A percentile compares a stretch with the other conserved stretches of the same genome.
Evolutionary conservation across 805 yeast species (phyloP).

Genomic region (Ogataea saltuana): DNA sequence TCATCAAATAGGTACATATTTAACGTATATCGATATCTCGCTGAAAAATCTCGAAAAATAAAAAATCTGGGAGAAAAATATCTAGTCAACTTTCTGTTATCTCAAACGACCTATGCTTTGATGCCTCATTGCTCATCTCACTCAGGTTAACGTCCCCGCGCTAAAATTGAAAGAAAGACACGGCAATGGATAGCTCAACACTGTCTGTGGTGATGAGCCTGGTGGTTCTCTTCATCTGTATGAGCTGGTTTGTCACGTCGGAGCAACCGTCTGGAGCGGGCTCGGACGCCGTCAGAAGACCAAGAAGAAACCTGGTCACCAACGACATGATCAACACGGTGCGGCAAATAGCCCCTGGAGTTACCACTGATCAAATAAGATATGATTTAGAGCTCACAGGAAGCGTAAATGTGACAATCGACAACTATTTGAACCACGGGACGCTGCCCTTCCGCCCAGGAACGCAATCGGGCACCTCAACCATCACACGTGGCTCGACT

Average conservation of each 20-base stretch:
- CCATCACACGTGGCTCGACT: neutral
- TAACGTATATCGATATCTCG: too few relatives aligned
- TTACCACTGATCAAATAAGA: constrained; percentile 69
- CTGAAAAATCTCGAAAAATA: neutral
- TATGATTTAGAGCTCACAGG: constrained; percentile 75
- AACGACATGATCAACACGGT: constrained; percentile 83
- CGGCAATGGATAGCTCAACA: constrained; percentile 41
- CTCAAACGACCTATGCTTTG: too few relatives aligned
- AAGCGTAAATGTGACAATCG: constrained; percentile 78
- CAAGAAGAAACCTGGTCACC: constrained; percentile 32
- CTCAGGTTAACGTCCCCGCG: too few relatives aligned
- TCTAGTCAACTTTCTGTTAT: too few relatives aligned
- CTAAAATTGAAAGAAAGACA: neutral
- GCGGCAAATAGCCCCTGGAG: constrained; percentile 74
- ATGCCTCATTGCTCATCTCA: too few relatives aligned
- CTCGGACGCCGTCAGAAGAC: neutral
- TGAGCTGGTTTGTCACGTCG: constrained; percentile 67
- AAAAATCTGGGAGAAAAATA: neutral
- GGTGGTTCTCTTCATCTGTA: constrained; percentile 54
- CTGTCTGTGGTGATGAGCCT: constrained; percentile 49
- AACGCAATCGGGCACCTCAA: neutral
- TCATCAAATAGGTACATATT: too few relatives aligned
- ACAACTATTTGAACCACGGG: constrained; percentile 63
- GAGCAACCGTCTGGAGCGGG: constrained; percentile 35
- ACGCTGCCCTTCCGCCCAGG: constrained; percentile 45